phyloP scores from a whole-genome alignment of 2,329 filamentous ascomycete species.

The Nemania diffusa region DNA sequence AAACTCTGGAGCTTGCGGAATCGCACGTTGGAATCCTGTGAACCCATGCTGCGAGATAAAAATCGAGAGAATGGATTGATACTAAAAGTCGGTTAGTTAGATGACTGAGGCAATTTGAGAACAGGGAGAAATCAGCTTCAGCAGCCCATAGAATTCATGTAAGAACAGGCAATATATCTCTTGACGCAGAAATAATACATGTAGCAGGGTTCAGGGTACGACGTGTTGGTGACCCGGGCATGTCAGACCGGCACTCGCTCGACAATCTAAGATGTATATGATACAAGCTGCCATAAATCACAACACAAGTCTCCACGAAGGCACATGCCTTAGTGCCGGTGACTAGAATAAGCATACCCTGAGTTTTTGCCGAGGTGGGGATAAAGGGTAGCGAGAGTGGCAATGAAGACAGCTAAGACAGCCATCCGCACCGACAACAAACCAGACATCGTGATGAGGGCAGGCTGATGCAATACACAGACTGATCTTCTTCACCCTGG shows the following conservation, averaged over 20 bases:
- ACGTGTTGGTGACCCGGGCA: slow-evolving; percentile 28
- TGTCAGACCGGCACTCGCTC: slow-evolving; percentile 39
- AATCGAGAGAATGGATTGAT: slow-evolving; percentile 26
- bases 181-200: slow-evolving; percentile 19
- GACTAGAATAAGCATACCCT: slow-evolving; percentile 41
- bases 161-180: not conserved
- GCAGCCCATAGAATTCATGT: not conserved
- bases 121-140: not conserved
- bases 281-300: slow-evolving; percentile 8
- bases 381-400: slow-evolving; percentile 37
- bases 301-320: not conserved
- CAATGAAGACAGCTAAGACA: slow-evolving; percentile 37
- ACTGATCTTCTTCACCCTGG: slow-evolving; percentile 17
- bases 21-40: slow-evolving; percentile 61
- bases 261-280: slow-evolving; percentile 17
- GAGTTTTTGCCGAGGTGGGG: slow-evolving; percentile 22
- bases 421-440: slow-evolving; percentile 34
- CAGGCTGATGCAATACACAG: slow-evolving; percentile 3
- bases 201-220: slow-evolving; percentile 28
- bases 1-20: slow-evolving; percentile 91
- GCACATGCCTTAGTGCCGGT: slow-evolving; percentile 21
- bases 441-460: slow-evolving; percentile 36
- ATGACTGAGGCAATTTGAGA: not conserved
- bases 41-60: slow-evolving; percentile 62
- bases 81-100: slow-evolving; percentile 21